Evolutionary conservation across 2,329 filamentous ascomycete genomes (phyloP), one percentile per base, ranked within the genome.

Genomic region (Fusarium neocosmosporiellum): DNA sequence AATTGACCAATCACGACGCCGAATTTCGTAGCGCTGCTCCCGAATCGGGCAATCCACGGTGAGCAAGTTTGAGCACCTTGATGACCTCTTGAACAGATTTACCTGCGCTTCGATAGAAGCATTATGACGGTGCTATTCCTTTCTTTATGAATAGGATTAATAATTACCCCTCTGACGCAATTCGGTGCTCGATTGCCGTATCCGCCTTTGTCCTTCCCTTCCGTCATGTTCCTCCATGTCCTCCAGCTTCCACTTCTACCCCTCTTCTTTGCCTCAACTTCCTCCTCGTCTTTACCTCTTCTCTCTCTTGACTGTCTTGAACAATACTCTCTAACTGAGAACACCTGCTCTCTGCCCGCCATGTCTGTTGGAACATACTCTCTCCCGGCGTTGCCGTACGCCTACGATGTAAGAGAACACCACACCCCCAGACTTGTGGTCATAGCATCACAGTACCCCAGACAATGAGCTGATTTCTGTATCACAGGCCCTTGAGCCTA

Each of bases 311-410:
- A 55, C 55, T 60, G 11, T 10, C 20, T 57, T 24, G 54, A 62
- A 69, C 43, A 43, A 36, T 60, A 67, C 6, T 54, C 57, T 14
- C 27, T 68, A 0, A 37, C 43, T 4, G 31, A 67, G 2, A 63
- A 64, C 27, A 63, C 39, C 50, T 59, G 36, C 9, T 50, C 53
- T 5, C 62, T 34, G 20, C 57, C 50, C 34, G 61, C 71, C 73
- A 85, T 85, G 85, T 78, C 84, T 54, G 75, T 74, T 37, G 79
- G 69, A 63, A 83, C 83, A 11, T 93, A 92, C 81, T 87, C 84
- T 9, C 89, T 94, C 7, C 92, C 92, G 37, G 82, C 86, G 57
- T 86, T 94, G 11, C 91, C 91, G 18, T 94, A 93, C 79, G 88
- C 87, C 66, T 93, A 93, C 80, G 83, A 93, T 88, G 92, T 93